Percentiles rank a stretch among this genome's conserved stretches.
Evolutionary conservation across 805 yeast genomes (phyloP).

Genomic region (Diddensiella santjacobensis): DNA sequence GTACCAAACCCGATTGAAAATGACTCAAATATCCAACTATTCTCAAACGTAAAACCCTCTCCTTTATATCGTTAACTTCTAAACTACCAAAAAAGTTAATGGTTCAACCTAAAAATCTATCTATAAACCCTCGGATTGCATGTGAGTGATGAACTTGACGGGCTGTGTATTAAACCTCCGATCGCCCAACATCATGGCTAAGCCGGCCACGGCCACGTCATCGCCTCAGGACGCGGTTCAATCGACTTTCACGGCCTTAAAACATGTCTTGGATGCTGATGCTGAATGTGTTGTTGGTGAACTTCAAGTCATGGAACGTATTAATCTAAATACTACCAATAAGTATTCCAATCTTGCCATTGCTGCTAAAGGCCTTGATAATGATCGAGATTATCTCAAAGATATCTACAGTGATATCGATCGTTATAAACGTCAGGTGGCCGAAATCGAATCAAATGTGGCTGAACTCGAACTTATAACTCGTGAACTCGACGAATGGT

Average conservation of each 20-base stretch:
- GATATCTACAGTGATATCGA: conserved; percentile 16
- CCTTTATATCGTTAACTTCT: no score
- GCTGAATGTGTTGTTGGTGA: conserved; percentile 21
- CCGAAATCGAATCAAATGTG: conserved; percentile 21
- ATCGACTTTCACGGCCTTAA: conserved; percentile 18
- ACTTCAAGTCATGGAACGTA: conserved; percentile 25
- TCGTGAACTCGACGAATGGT: conserved; percentile 59
- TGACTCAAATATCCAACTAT: no score
- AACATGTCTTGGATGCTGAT: conserved; percentile 24
- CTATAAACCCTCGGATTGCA: no score
- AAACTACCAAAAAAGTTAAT: no score
- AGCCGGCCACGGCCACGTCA: no score
- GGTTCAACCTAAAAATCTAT: no score
- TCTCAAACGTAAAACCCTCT: no score
- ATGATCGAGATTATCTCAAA: conserved; percentile 13
- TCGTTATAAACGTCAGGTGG: conserved; percentile 19
- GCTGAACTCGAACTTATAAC: conserved; percentile 42
- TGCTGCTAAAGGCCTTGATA: conserved; percentile 19
- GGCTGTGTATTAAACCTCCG: no score
- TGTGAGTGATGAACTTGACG: no score
- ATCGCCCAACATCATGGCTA: no score
- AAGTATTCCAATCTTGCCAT: conserved; percentile 25
- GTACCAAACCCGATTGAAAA: no score
- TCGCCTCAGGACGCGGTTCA: conserved; percentile 10
- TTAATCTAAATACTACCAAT: conserved; percentile 24